Evolutionary conservation across 768 basidiomycete genomes (phyloP), one percentile per base, ranked within the genome.

Genomic region (Calvatia gigantea): DNA sequence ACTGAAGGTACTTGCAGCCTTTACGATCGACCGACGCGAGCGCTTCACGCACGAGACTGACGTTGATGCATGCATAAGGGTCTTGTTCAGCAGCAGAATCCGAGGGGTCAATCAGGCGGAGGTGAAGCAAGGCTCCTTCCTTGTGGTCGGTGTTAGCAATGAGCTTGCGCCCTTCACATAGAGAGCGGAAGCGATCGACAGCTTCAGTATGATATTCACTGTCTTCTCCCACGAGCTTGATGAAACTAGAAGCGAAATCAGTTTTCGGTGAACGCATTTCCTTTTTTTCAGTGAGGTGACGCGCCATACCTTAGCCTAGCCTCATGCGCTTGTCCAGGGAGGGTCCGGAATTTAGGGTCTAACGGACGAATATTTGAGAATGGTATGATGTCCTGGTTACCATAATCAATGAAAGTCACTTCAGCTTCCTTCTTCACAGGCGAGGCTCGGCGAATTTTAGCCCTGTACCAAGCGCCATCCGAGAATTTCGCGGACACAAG

Each of bases 401-500:
- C 96, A 65, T 96, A 92, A 68, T 92, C 89, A 62, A 98, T 95
- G 73, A 98, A 98, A 6, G 87, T 86, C 31, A 99, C 87, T 68
- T 97, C 92, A 5, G 93, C 94, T 70, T 97, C 93, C 67, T 89
- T 94, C 73, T 95, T 97, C 38, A 91, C 63, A 3, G 91, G 84
- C 42, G 92, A 95, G n/a, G 83, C 74, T 19, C 91, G 81, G 50
- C 89, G 88, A 58, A 98, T 86, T 73, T 86, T 91, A 41, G 96
- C 96, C 49, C 96, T 89, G 71, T 98, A 98, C 97, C 96, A 99
- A 45, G 87, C 77, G 6, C 91, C 91, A 64, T 97, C 90, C 45
- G 89, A 90, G 72, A 98, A 98, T 66, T 94, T 94, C 15, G 94
- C 96, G 11, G 92, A 93, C 15, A 99, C 91, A 25, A 98, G 76